Percentiles rank a stretch among this genome's conserved stretches.
Conservation (phyloP, 257 asterid genomes). For the Plantago ovata region DNA sequence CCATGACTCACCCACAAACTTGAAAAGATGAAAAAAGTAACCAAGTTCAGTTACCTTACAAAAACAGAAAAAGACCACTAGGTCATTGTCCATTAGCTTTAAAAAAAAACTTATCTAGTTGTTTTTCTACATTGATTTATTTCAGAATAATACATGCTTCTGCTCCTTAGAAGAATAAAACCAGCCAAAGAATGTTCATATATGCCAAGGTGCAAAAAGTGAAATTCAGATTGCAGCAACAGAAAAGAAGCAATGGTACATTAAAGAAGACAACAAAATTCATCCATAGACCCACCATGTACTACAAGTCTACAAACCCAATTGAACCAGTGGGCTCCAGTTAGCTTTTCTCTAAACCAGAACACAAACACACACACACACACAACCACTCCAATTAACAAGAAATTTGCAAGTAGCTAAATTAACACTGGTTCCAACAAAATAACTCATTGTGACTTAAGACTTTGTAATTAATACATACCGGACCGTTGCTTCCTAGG, state of each 20-base stretch:
- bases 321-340: conserved; percentile 27
- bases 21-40: not conserved
- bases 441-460: not conserved
- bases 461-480: conserved; percentile 23
- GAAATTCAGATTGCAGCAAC: conserved; percentile 15
- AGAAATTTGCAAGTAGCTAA: not conserved
- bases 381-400: conserved; percentile 21
- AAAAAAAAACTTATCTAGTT: not conserved
- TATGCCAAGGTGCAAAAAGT: conserved; percentile 11
- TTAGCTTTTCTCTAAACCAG: conserved; percentile 17
- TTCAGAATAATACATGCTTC: conserved; percentile 13
- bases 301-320: conserved; percentile 4
- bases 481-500: conserved; percentile 84
- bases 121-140: not conserved
- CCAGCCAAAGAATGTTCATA: conserved; percentile 20
- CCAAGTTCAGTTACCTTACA: not conserved
- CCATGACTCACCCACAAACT: not conserved
- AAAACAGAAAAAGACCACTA: not conserved
- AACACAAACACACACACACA: no score
- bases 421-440: not conserved
- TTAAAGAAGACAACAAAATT: conserved; percentile 21
- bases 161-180: conserved; percentile 16
- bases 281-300: conserved; percentile 22
- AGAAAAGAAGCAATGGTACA: conserved; percentile 13
- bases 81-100: not conserved